Conservation (phyloP, 2,329 filamentous ascomycete species). For the Aspergillus pseudoterreus region DNA sequence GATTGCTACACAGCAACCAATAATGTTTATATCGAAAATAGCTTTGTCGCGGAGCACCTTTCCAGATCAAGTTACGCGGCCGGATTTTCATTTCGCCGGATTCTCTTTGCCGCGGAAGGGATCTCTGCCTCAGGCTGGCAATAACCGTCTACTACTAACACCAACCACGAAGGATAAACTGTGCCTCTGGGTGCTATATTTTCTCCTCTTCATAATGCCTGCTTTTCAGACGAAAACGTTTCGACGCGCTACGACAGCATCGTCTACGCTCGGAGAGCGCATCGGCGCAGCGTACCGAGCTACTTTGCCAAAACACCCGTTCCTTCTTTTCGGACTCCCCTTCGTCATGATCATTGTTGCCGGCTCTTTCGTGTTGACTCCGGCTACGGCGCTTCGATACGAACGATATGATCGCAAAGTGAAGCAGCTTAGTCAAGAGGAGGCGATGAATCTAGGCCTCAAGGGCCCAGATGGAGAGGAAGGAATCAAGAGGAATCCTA, state of each 20-base stretch:
- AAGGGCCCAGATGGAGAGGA: constrained; percentile 68
- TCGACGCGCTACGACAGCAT: constrained; percentile 50
- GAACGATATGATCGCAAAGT: constrained; percentile 91
- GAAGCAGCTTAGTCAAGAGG: constrained; percentile 76
- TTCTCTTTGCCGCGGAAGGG: neutral
- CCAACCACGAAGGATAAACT: no score
- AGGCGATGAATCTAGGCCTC: constrained; percentile 74
- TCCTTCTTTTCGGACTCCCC: constrained; percentile 87
- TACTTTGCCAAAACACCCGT: constrained; percentile 73
- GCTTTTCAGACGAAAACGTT: constrained; percentile 69
- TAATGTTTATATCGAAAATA: constrained; percentile 3
- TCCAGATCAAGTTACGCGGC: constrained; percentile 4
- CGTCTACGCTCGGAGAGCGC: constrained; percentile 58
- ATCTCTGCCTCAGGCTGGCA: constrained; percentile 1
- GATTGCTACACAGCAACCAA: neutral
- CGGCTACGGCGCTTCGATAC: constrained; percentile 88
- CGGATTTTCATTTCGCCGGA: constrained; percentile 18
- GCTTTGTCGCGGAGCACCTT: constrained; percentile 5
- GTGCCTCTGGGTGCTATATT: no score
- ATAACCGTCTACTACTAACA: neutral
- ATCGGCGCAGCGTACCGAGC: constrained; percentile 75
- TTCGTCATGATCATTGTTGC: constrained; percentile 88
- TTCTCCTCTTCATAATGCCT: constrained; percentile 45
- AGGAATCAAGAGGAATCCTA: constrained; percentile 59
- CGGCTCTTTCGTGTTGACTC: constrained; percentile 90